These are phyloP conservation scores for Suhomyces prunicola DNA, from an alignment of 805 yeast genomes.

Conservation along the genomic window DNA sequence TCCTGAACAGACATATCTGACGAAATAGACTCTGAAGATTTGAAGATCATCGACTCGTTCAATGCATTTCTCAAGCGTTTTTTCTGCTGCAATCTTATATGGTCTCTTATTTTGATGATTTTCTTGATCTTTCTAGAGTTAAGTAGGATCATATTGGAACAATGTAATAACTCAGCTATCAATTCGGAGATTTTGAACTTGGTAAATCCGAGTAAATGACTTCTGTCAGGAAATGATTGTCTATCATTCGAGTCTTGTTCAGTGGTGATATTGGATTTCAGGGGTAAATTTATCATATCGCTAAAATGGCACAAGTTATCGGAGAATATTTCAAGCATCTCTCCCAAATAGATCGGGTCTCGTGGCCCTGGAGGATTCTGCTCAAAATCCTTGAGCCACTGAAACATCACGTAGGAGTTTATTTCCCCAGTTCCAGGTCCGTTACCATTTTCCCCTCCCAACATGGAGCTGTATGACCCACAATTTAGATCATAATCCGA, in stretches of 20 bases:
- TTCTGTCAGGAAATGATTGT: constrained; percentile 1
- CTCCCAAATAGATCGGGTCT: constrained; percentile 91
- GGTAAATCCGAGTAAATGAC: constrained; percentile 77
- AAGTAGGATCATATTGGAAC: constrained; percentile 93
- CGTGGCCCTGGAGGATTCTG: constrained; percentile 90
- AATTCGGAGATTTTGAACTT: constrained; percentile 87
- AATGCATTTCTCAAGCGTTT: constrained; percentile 46
- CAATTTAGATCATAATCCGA: constrained; percentile 92
- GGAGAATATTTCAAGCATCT: constrained; percentile 74
- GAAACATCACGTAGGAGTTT: constrained; percentile 41
- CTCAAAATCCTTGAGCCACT: constrained; percentile 52
- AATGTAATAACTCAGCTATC: constrained; percentile 90
- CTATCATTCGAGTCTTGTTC: neutral
- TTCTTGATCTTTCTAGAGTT: constrained; percentile 73
- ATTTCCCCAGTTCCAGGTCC: constrained; percentile 30
- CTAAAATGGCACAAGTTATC: constrained; percentile 69
- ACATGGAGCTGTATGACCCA: constrained; percentile 70
- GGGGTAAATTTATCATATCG: constrained; percentile 45
- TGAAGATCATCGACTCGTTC: constrained; percentile 16
- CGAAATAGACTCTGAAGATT: constrained; percentile 4
- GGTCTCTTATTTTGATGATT: constrained; percentile 66
- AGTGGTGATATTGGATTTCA: neutral
- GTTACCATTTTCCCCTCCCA: constrained; percentile 18
- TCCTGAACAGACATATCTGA: constrained; percentile 14
- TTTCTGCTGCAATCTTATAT: constrained; percentile 45